phyloP scores from a whole-genome alignment of 257 asterid genomes.

The Przewalskia tangutica region DNA sequence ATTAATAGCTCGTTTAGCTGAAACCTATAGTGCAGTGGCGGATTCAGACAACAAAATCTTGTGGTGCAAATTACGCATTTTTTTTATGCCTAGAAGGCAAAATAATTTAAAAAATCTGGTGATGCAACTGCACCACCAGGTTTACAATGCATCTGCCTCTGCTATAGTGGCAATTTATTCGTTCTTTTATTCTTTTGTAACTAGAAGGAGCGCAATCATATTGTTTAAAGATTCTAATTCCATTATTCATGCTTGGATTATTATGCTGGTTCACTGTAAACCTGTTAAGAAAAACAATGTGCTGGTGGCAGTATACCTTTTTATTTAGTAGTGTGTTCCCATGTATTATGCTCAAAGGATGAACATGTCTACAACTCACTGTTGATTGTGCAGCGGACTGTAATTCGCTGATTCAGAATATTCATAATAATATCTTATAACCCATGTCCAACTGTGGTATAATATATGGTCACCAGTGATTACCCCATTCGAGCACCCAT shows the following conservation, averaged over 20 bases:
- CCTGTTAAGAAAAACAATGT: not conserved
- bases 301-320: not conserved
- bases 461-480: not conserved
- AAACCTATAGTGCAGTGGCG: too few species aligned
- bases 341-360: not conserved
- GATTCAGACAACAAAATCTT: too few species aligned
- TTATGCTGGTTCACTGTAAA: not conserved
- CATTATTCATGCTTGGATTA: not conserved
- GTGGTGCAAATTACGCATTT: too few species aligned
- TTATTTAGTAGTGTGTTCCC: not conserved
- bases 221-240: not conserved
- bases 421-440: not conserved
- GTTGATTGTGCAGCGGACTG: not conserved
- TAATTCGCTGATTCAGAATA: not conserved
- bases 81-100: too few species aligned
- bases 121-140: too few species aligned
- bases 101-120: too few species aligned
- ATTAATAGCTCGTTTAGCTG: conserved; percentile 1
- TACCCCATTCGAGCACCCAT: not conserved
- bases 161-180: not conserved
- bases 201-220: not conserved
- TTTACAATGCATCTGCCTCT: too few species aligned
- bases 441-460: not conserved
- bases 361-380: conserved; percentile 5
- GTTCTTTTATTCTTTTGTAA: conserved; percentile 7